Base-by-base conservation (phyloP, 306 rosid species). In the Betula pendula region DNA sequence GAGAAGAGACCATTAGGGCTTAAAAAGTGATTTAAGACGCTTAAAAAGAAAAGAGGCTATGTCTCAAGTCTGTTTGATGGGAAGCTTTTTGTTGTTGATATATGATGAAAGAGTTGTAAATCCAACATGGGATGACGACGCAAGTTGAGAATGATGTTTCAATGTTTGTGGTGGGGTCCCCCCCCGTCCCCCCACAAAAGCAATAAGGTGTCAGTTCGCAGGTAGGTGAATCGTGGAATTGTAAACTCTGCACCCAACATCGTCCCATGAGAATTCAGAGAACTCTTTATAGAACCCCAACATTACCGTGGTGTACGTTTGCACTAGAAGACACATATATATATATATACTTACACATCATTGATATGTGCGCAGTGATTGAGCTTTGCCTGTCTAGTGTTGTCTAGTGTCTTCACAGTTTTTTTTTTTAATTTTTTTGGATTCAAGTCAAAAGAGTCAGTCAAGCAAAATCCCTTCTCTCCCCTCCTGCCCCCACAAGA, bases 401-500 rank as follows among this genome's bases (percentile, higher is more conserved):
- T n/a, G n/a, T n/a, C n/a, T n/a, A n/a, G n/a, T n/a, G n/a, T n/a
- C 77, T 77, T 79, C 44, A 77, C 84, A 72, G 86, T 79, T 9
- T 81, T 87, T 31, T 31, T 33, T 33, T 33, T 33, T 33, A 33
- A 33, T 35, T 35, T 2, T 83, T 87, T 70, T 42, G 51, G 84
- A 47, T 75, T 80, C 58, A 89, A 83, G 99, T 89, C 94, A 91
- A 95, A 91, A 87, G 82, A 55, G 81, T 55, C 79, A 80, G 96
- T 89, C 95, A 90, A 86, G 84, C 89, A 83, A 88, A 77, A 82
- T 8, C 63, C 80, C 72, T 70, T 19, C 75, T 69, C 84, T 79
- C 78, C n/a, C n/a, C n/a, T n/a, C n/a, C 75, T 85, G 71, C 80
- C 92, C 92, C 90, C 91, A 86, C 93, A 47, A 77, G 98, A 91